Evolutionary conservation across 345 rosid species (phyloP), one percentile per base, ranked within the genome.

Genomic region (Gossypium longicalyx): DNA sequence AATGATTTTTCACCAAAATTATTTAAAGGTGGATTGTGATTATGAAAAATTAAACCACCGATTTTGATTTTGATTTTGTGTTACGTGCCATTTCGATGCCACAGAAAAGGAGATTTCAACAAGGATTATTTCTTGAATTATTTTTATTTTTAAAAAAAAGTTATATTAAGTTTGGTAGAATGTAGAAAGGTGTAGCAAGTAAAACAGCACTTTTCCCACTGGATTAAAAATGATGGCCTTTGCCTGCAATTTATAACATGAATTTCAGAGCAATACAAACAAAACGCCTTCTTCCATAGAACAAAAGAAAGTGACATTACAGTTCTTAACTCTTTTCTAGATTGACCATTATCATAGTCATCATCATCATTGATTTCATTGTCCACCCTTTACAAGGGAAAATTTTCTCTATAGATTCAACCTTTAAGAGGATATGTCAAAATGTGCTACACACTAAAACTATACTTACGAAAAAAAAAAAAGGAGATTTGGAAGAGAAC

Each of bases 261-360:
- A 51, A 16, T 67, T 48, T 25, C 72, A 68, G 15, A 23, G 45
- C 13, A 12, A 25, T 1, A 12, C 5, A 22, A 63, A 47, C 69
- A 17, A 25, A 75, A 54, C 22, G 23, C 38, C 11, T 17, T 45
- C 41, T 47, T 58, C 43, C 66, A 22, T 29, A 5, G 10, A 62
- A 45, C 49, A 61, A 62, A 48, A 17, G 41, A n/a, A 22, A 20
- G 45, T 41, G 45, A 74, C 51, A 58, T 70, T 2, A 48, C 44
- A 27, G 70, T 43, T 72, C 29, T 77, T 20, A 67, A 67, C 74
- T 72, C 82, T 58, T 71, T 66, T 41, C 69, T 57, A 58, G 76
- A 61, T 58, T 19, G 64, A 71, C 49, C 71, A 23, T 76, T 75
- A 79, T 67, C 77, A 67, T 71, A 63, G 4, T 70, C 64, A 41